Conservation (phyloP, 495 filamentous ascomycete species). For the Haplographium delicatum region DNA sequence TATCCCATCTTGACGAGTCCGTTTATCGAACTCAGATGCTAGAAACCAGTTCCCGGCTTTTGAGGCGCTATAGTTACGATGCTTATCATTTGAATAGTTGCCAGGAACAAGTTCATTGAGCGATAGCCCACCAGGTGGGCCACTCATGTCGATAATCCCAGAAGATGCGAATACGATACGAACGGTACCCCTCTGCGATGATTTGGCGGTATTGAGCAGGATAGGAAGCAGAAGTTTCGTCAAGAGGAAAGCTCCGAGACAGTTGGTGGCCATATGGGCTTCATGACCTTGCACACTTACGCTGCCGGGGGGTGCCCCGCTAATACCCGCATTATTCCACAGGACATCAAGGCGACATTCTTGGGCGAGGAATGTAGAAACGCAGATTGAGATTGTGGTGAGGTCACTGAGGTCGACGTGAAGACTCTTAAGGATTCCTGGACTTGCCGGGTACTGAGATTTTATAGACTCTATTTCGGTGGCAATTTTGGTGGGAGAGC, state of each 20-base stretch:
- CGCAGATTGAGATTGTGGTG: slow-evolving; percentile 41
- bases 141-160: slow-evolving; percentile 24
- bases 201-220: slow-evolving; percentile 31
- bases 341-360: slow-evolving; percentile 47
- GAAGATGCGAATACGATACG: slow-evolving; percentile 38
- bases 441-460: not conserved
- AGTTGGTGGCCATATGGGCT: slow-evolving; percentile 36
- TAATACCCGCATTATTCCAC: slow-evolving; percentile 52
- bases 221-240: slow-evolving; percentile 42
- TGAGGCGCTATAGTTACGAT: slow-evolving; percentile 26
- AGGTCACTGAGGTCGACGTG: slow-evolving; percentile 45
- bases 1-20: slow-evolving; percentile 5
- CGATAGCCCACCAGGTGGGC: slow-evolving; percentile 27
- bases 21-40: slow-evolving; percentile 23
- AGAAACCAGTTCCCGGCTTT: slow-evolving; percentile 34
- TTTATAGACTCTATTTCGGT: slow-evolving; percentile 34
- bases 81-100: not conserved
- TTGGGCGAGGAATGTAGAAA: slow-evolving; percentile 31
- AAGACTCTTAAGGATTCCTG: slow-evolving; percentile 37
- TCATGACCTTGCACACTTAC: slow-evolving; percentile 35
- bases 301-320: slow-evolving; percentile 22
- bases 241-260: slow-evolving; percentile 37
- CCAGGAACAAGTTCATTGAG: slow-evolving; percentile 26
- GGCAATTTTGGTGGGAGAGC: slow-evolving; percentile 31
- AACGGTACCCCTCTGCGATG: slow-evolving; percentile 27